A percentile compares a stretch with the other conserved stretches of the same genome.
Conservation (phyloP, 805 yeast species). For the Starmerella potacharoeniae region DNA sequence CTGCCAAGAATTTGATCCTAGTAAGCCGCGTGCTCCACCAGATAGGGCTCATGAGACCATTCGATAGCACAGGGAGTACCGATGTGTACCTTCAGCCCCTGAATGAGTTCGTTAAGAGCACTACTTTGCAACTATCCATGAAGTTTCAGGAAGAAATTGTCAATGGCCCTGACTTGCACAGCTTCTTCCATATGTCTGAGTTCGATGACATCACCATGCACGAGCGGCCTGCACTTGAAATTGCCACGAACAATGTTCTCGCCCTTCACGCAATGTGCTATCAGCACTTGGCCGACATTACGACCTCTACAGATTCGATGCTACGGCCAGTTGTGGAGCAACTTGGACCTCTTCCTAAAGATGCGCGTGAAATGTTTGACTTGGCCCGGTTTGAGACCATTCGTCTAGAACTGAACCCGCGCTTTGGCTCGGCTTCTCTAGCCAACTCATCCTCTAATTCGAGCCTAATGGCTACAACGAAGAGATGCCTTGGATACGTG, state of each 20-base stretch:
- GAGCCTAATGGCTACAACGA: slow-evolving; percentile 34
- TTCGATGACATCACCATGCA: slow-evolving; percentile 58
- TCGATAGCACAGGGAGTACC: slow-evolving; percentile 32
- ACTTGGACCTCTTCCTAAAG: slow-evolving; percentile 34
- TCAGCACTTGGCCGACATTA: slow-evolving; percentile 23
- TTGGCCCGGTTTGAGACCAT: slow-evolving; percentile 43
- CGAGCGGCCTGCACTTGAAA: slow-evolving; percentile 32
- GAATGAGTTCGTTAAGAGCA: slow-evolving; percentile 54
- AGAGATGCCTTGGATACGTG: slow-evolving; percentile 69
- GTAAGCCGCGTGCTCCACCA: slow-evolving; percentile 53
- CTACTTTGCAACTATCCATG: slow-evolving; percentile 37
- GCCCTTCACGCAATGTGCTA: slow-evolving; percentile 31
- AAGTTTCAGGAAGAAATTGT: slow-evolving; percentile 38
- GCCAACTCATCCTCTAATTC: slow-evolving; percentile 26
- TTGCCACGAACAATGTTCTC: slow-evolving; percentile 31
- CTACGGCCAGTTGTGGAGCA: slow-evolving; percentile 36
- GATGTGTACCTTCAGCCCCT: slow-evolving; percentile 68
- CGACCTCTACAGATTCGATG: slow-evolving; percentile 38
- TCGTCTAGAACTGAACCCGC: slow-evolving; percentile 50
- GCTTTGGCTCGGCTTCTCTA: slow-evolving; percentile 31
- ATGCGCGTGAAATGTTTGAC: slow-evolving; percentile 38
- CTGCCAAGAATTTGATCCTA: slow-evolving; percentile 42
- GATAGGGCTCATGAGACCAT: slow-evolving; percentile 55
- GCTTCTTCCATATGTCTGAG: slow-evolving; percentile 43
- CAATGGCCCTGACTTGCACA: slow-evolving; percentile 45